Base-by-base conservation (phyloP, 768 basidiomycete species). In the Cystofilobasidium ferigula region DNA sequence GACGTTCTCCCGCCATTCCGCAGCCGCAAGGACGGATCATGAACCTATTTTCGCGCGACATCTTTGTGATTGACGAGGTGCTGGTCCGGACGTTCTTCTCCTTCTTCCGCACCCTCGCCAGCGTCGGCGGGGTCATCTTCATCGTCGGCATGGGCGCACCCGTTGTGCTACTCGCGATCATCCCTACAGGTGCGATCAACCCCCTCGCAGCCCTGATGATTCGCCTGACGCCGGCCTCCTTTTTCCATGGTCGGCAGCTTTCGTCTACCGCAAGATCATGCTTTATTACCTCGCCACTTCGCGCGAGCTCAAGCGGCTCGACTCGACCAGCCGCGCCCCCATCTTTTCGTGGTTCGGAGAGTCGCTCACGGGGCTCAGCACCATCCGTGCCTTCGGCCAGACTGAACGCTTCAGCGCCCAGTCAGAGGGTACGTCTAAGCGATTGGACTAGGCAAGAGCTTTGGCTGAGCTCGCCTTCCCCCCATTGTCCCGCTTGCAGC, bases 11-110 rank as follows among this genome's bases (percentile, higher is more conserved):
- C 35, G 54, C 30, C 28, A 9, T 9, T 3, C 34, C 8, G 22
- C 32, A 35, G 24, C 61, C 61, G 22, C 63, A 57, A 36, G 63
- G 63, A 10, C 63, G 90, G 12, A 86, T 93, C 62, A 74, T 97
- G 60, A 97, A 95, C 75, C 75, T 95, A 32, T 97, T 97, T 76
- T 89, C 89, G 3, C 84, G 90, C 2, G 94, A 98, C 71, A 84
- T 82, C 88, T 71, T 86, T 87, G 67, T 68, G 36, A 54, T 68
- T 32, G 67, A 68, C 38, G 64, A 64, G 60, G 64, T 63, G 4
- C 64, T 69, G 10, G 34, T 70, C 40, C 40, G 64, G 16, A 67
- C 69, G 8, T 69, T 66, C 57, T 45, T 48, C 73, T 81, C 80
- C 60, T 77, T 89, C 61, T 81, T 84, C 72, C 81, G 88, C 36